Base-by-base conservation (phyloP, 345 rosid genomes). In the Eutrema yunnanense region DNA sequence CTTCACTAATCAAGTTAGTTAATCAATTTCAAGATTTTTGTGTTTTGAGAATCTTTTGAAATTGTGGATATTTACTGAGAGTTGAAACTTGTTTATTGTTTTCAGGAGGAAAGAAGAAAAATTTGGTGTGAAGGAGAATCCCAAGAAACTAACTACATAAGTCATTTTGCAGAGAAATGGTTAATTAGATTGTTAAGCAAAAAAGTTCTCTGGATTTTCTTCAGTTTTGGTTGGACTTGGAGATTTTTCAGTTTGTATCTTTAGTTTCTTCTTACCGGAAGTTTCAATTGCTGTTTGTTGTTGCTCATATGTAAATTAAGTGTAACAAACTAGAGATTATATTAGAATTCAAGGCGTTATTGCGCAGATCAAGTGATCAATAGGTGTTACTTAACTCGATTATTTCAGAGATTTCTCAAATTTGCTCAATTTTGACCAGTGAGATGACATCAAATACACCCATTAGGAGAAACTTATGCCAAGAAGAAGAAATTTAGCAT, bases 1-100 rank as follows among this genome's bases (percentile, higher is more conserved):
- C 27, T 51, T 83, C 96, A 22, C 72, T 89, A 3, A 79, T 85
- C 81, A 85, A 67, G 69, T 67, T 72, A 52, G 38, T 16, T 46
- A 48, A 71, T 71, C 7, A 22, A 0, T 34, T 62, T 5, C 55
- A 38, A 42, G 11, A 8, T 44, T 26, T 5, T 6, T 49, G 43
- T 27, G 13, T 49, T 7, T 49, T 57, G 50, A 33, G 46, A 48
- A 47, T 47, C 10, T 55, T 57, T 19, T 49, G 57, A 14, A 46
- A 58, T 6, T 62, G 5, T 62, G 47, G 52, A 48, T 73, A 36
- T 30, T 65, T 37, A n/a, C 41, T 64, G 2, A 65, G 40, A 73
- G 49, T 13, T 67, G 43, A n/a, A n/a, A n/a, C 29, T 58, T 16
- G n/a, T 51, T 40, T 52, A 4, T 50, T 48, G 48, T 73, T 56